Conservation (phyloP, 129 eudicot genomes). For the Pseudognaphalium luteoalbum region DNA sequence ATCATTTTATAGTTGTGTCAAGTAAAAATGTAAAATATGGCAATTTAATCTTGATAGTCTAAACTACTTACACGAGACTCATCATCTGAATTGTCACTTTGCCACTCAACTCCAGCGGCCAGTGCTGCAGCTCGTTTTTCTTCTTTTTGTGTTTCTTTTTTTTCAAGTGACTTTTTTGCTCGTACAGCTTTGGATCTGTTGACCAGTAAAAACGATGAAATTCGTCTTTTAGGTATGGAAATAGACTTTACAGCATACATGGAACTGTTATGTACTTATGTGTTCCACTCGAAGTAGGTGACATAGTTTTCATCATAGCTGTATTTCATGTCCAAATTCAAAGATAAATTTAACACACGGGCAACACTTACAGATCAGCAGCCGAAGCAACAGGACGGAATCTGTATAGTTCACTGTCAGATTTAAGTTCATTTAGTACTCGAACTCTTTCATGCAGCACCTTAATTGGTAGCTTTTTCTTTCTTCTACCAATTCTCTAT, state of each 20-base stretch:
- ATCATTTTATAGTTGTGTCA: background rate
- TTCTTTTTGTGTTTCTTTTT: conserved; percentile 51
- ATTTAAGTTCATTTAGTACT: conserved; percentile 53
- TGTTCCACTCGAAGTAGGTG: no score
- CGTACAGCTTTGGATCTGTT: conserved; percentile 76
- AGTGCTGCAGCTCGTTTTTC: conserved; percentile 70
- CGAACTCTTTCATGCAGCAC: conserved; percentile 58
- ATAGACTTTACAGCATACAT: background rate
- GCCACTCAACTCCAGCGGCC: conserved; percentile 89
- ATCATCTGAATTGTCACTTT: conserved; percentile 75
- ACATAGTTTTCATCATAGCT: no score
- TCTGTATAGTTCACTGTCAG: conserved; percentile 58
- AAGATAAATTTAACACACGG: background rate
- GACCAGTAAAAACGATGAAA: conserved; percentile 4
- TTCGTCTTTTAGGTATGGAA: background rate
- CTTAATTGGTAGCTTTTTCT: conserved; percentile 58
- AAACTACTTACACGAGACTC: conserved; percentile 63
- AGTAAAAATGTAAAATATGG: conserved; percentile 4
- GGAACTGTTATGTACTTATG: no score
- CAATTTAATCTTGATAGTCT: background rate
- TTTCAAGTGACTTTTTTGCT: conserved; percentile 67
- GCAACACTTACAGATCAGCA: conserved; percentile 63
- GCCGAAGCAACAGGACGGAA: conserved; percentile 71
- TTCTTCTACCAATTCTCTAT: conserved; percentile 34
- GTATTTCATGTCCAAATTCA: no score